Percentiles rank a stretch among this genome's conserved stretches.
Evolutionary conservation across 1,284 basidiomycete species (phyloP).

Genomic region (Ustilago cynodontis): DNA sequence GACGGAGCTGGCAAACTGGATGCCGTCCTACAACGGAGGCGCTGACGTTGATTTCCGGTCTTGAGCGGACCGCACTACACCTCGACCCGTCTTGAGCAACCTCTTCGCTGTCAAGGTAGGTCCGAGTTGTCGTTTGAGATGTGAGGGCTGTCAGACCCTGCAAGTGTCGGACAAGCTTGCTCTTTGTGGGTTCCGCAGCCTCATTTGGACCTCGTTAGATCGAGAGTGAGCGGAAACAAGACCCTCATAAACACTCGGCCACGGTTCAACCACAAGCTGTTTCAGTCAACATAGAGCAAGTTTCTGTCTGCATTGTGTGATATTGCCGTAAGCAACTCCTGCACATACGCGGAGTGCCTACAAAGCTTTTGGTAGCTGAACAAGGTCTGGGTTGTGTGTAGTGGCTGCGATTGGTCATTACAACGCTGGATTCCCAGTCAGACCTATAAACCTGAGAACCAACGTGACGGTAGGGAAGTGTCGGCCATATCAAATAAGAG

Average conservation of each 20-base stretch:
- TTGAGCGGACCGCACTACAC: no score
- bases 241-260: neutral
- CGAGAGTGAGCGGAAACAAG: no score
- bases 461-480: slow-evolving; percentile 16
- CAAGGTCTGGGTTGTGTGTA: slow-evolving; percentile 25
- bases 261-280: neutral
- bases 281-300: neutral
- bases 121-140: no score
- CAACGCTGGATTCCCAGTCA: slow-evolving; percentile 33
- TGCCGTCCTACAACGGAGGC: no score
- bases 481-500: neutral
- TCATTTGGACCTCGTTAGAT: no score
- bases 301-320: slow-evolving; percentile 35
- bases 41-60: no score
- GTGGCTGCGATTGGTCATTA: slow-evolving; percentile 25
- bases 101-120: no score
- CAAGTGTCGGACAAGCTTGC: no score
- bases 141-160: no score
- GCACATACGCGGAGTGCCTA: slow-evolving; percentile 1
- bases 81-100: no score
- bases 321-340: slow-evolving; percentile 24
- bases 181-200: no score
- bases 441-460: slow-evolving; percentile 33
- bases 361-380: slow-evolving; percentile 34
- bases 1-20: no score